A percentile compares a stretch with the other conserved stretches of the same genome.
These are phyloP conservation scores for Aspergillus unguis DNA, from an alignment of 2,329 filamentous ascomycete genomes.

Conservation along the genomic window DNA sequence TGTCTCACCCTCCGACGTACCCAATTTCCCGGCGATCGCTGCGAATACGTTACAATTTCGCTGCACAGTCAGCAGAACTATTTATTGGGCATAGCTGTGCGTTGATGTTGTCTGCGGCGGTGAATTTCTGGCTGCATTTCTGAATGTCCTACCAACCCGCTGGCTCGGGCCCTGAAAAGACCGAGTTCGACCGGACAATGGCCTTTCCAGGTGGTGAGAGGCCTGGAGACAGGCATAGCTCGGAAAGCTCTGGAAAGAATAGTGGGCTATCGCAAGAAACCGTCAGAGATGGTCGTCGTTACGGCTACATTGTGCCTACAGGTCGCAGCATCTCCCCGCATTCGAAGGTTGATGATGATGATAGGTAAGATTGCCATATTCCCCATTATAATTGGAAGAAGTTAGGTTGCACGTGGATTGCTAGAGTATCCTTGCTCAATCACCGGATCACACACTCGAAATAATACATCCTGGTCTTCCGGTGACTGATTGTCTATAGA, in stretches of 20 bases:
- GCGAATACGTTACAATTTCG: background rate
- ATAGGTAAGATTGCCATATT: slow-evolving; percentile 30
- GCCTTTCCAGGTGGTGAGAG: slow-evolving; percentile 32
- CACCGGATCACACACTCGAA: too few species aligned
- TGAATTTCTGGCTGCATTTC: background rate
- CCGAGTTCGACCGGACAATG: slow-evolving; percentile 26
- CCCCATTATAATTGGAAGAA: background rate
- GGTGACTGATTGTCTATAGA: slow-evolving; percentile 20
- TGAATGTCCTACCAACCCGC: slow-evolving; percentile 6
- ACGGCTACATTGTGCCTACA: slow-evolving; percentile 22
- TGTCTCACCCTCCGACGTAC: slow-evolving; percentile 4
- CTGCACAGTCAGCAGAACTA: background rate
- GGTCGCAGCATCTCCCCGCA: slow-evolving; percentile 28
- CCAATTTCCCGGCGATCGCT: slow-evolving; percentile 1
- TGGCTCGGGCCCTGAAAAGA: slow-evolving; percentile 15
- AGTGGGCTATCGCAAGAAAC: slow-evolving; percentile 42
- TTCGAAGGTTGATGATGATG: slow-evolving; percentile 24
- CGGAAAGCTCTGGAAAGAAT: slow-evolving; percentile 38
- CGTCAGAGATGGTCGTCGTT: slow-evolving; percentile 29
- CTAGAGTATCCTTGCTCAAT: background rate
- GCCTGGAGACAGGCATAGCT: slow-evolving; percentile 37
- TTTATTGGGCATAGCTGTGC: background rate
- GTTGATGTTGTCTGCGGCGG: slow-evolving; percentile 4
- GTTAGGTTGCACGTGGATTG: background rate
- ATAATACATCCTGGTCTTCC: background rate